A percentile compares a stretch with the other conserved stretches of the same genome.
phyloP scores from a whole-genome alignment of 23 red algal species.

The Chondrus crispus region DNA sequence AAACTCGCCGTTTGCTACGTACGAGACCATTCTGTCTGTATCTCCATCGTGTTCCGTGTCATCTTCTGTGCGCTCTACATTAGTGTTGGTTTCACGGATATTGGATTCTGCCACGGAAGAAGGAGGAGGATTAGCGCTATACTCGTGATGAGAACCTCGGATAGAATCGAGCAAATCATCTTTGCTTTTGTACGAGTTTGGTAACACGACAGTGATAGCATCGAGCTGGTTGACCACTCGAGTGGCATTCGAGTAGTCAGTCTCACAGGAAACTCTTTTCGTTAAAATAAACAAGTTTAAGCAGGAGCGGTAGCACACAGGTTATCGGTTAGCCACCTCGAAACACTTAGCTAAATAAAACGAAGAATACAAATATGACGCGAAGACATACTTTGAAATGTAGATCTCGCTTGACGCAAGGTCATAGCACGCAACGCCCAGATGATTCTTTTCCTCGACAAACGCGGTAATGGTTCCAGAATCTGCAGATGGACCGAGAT shows the following conservation, averaged over 20 bases:
- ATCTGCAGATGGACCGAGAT: background rate
- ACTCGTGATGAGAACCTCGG: background rate
- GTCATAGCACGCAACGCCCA: slow-evolving; percentile 39
- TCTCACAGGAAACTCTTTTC: slow-evolving; percentile 19
- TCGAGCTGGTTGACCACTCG: background rate
- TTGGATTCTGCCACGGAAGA: too few relatives aligned
- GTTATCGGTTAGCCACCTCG: too few relatives aligned
- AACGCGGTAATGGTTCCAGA: slow-evolving; percentile 1
- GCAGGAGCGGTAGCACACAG: background rate
- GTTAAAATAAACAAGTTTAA: background rate
- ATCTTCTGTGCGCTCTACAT: background rate
- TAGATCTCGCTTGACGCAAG: slow-evolving; percentile 8
- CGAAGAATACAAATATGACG: too few relatives aligned
- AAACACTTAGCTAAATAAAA: too few relatives aligned
- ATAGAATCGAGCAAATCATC: slow-evolving; percentile 25
- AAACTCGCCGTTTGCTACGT: slow-evolving; percentile 36
- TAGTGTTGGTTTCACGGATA: too few relatives aligned
- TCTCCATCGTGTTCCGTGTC: background rate
- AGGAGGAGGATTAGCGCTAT: background rate
- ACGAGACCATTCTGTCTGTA: background rate
- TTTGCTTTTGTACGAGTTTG: background rate
- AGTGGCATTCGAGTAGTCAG: slow-evolving; percentile 18
- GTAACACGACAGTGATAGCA: slow-evolving; percentile 23
- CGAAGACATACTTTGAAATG: slow-evolving; percentile 38
- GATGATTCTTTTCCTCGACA: slow-evolving; percentile 8